Evolutionary conservation across 2,329 filamentous ascomycete genomes (phyloP).

Genomic region (Trichocomaceae sp.): DNA sequence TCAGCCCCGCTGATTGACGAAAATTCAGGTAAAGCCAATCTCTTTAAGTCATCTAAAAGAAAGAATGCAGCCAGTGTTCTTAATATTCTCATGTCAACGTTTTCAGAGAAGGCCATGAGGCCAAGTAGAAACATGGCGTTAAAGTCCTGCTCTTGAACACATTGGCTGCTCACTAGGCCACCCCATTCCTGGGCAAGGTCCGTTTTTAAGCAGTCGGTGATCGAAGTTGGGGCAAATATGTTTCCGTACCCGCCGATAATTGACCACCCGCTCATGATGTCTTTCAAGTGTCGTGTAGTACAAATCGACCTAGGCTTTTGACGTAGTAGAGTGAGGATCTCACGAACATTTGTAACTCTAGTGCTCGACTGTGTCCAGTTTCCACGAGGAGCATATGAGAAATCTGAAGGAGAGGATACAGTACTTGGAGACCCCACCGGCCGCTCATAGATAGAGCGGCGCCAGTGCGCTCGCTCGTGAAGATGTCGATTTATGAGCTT

Average conservation of each 20-base stretch:
- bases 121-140: slow-evolving; percentile 44
- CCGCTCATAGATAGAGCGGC: slow-evolving; percentile 38
- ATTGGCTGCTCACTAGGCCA: slow-evolving; percentile 32
- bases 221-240: slow-evolving; percentile 24
- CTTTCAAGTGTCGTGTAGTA: slow-evolving; percentile 18
- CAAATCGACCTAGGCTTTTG: background rate
- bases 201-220: slow-evolving; percentile 37
- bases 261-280: slow-evolving; percentile 27
- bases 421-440: background rate
- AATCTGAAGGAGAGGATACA: background rate
- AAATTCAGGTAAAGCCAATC: background rate
- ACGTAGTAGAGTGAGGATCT: slow-evolving; percentile 1
- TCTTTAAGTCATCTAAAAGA: slow-evolving; percentile 22
- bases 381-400: background rate
- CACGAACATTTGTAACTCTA: background rate
- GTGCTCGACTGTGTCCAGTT: background rate
- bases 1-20: background rate
- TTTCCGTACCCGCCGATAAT: slow-evolving; percentile 36
- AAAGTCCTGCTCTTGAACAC: slow-evolving; percentile 14
- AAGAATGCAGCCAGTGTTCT: slow-evolving; percentile 42
- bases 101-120: slow-evolving; percentile 37
- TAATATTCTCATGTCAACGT: slow-evolving; percentile 37
- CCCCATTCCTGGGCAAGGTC: slow-evolving; percentile 41
- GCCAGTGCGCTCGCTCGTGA: slow-evolving; percentile 15
- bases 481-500: background rate